These are phyloP conservation scores for Arabis alpina DNA, from an alignment of 345 rosid species.

Conservation along the genomic window DNA sequence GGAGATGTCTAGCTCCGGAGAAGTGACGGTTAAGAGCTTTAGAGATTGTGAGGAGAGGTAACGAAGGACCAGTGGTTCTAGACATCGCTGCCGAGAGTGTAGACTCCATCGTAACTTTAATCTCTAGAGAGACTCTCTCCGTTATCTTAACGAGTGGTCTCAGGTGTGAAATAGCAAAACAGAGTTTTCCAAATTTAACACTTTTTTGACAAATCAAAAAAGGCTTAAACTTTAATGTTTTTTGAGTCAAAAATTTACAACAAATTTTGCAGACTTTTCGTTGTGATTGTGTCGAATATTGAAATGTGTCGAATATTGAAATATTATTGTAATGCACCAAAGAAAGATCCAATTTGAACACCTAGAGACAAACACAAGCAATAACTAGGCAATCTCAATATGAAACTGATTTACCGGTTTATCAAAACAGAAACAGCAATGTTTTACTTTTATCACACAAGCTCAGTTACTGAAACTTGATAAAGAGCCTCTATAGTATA, in stretches of 20 bases:
- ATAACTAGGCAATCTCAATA: not conserved
- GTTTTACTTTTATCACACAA: slow-evolving; percentile 29
- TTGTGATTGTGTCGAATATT: not conserved
- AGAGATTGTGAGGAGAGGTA: slow-evolving; percentile 55
- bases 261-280: slow-evolving; percentile 2
- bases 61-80: slow-evolving; percentile 37
- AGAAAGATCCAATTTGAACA: too few species aligned
- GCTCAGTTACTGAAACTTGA: slow-evolving; percentile 7
- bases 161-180: slow-evolving; percentile 7
- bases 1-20: slow-evolving; percentile 27
- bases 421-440: not conserved
- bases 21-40: slow-evolving; percentile 58
- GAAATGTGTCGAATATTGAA: slow-evolving; percentile 9
- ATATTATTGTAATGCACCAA: not conserved
- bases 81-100: slow-evolving; percentile 39
- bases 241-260: slow-evolving; percentile 16
- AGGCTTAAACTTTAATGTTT: not conserved
- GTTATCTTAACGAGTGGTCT: slow-evolving; percentile 24
- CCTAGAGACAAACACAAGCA: too few species aligned
- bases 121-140: not conserved
- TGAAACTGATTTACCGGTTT: slow-evolving; percentile 10
- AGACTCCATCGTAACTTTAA: slow-evolving; percentile 52
- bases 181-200: not conserved
- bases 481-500: slow-evolving; percentile 23
- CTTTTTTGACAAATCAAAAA: slow-evolving; percentile 1